Evolutionary conservation across 2,329 filamentous ascomycete species (phyloP), one percentile per base, ranked within the genome.

Genomic region (Colletotrichum scovillei): DNA sequence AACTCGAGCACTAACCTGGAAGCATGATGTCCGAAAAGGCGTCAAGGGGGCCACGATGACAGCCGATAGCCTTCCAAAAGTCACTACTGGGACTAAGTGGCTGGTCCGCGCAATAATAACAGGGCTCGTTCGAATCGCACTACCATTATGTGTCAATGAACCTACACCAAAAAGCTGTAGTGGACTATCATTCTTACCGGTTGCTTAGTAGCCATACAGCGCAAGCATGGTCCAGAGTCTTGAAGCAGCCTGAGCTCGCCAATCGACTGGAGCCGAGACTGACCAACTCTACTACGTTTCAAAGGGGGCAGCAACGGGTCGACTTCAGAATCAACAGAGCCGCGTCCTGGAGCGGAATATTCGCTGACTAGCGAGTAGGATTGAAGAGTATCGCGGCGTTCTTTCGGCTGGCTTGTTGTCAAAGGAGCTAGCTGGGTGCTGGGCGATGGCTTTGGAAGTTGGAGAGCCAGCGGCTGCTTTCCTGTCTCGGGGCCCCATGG

Each of bases 181-280:
- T 26, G n/a, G 49, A 46, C 24, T n/a, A 6, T 32, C 26, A 46
- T 24, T 75, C 84, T 78, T 83, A 90, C 88, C 76, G 83, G 81
- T 78, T 83, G 84, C 57, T 84, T 85, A 38, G 83, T 78, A 9
- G 86, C 80, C 77, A 83, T 86, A 77, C 89, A 91, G 55, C 87
- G 86, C 53, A 90, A 82, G 76, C 89, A 90, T 16, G 85, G 83
- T 19, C 84, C 84, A 19, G 82, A 79, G 46, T 87, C 85, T 52
- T 83, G 85, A 22, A 87, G 81, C 9, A 90, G 82, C 53, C 84
- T 84, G 4, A 91, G 83, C 78, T 90, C 89, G 55, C 86, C 88
- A 58, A 91, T 90, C 22, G 89, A 90, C 76, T 90, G 85, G 1
- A 91, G 81, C 28, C 87, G 85, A 49, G 87, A 85, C 74, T 88